Evolutionary conservation across 495 filamentous ascomycete species (phyloP), one percentile per base, ranked within the genome.

Genomic region (Pyrenula massariospora): DNA sequence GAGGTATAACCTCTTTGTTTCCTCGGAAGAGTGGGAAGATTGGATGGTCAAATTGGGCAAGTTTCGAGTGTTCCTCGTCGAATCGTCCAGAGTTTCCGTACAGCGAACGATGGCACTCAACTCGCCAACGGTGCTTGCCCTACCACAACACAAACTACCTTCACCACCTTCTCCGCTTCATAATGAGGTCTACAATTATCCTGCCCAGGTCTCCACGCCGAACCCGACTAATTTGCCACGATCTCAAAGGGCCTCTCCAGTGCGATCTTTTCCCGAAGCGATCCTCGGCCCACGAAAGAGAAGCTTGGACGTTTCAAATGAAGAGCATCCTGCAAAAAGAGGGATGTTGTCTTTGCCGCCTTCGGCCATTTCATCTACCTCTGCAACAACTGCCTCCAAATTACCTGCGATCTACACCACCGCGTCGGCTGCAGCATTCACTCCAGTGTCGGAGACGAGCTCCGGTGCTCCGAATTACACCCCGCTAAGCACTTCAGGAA

Each of bases 1-100:
- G 82, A 83, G 91, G 63, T 99, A 99, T 67, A 89, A 86, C 59
- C 76, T 99, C 1, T 86, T 89, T 65, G 87, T 86, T 0, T 94
- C 90, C 0, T 79, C 91, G 63, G 70, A 69, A 24, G 79, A 95
- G 65, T 99, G 94, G 94, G 71, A 79, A 24, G 76, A 82, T 36
- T 97, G 94, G 94, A 84, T 96, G 62, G 72, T 77, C 54, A 88
- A 86, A 63, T 72, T 97, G 52, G 75, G 83, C 20, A 84, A 82
- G 42, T 95, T 96, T 64, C 83, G 79, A 57, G 80, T 83, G 22
- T 97, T 86, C 69, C 87, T 88, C 73, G 84, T 91, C 62, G 75
- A 75, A 48, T 85, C 85, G 59, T 69, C 56, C 70, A 59, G 15
- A 57, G 52, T 23, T 31, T 20, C n/a, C 10, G 50, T 52, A 10